Evolutionary conservation across 805 yeast species (phyloP), one percentile per base, ranked within the genome.

Genomic region (Kodamaea kakaduensis): DNA sequence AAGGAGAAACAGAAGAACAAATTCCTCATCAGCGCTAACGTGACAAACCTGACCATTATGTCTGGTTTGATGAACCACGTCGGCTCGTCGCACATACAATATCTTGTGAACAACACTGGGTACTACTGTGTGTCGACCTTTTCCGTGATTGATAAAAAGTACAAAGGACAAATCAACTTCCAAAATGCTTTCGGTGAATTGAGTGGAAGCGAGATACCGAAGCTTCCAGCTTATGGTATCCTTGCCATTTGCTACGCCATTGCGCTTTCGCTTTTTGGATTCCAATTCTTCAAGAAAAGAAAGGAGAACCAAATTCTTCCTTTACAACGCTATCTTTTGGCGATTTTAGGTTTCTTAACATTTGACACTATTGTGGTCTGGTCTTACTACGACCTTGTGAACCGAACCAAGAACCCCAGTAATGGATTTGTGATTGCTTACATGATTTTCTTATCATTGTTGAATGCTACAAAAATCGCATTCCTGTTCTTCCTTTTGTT

Each of bases 121-220:
- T 93, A 83, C 59, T 93, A 89, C 62, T 93, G 98, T 67, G 83
- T 90, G 26, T 79, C 88, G 2, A 81, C 94, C 0, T 77, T 68
- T 45, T 69, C 77, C 16, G 62, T 73, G 16, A 50, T 56, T 9
- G 54, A 54, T 31, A 55, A 56, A 28, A 67, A 64, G 14, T 93
- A 81, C 59, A 58, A 69, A 33, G 84, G 90, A 10, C 59, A 63
- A n/a, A 82, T 83, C 28, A 81, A 81, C 48, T 93, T 86, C 62
- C 93, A 87, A 64, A 93, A 89, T 61, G 84, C 97, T 3, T 93
- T 75, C 59, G 98, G 98, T 38, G 75, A 85, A 41, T 67, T 93
- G 38, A 77, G 94, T 20, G 98, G 95, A 4, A 69, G 89, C 22
- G 95, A 93, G 56, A 82, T 86, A 47, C 96, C 97, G 18, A 86